A percentile compares a stretch with the other conserved stretches of the same genome.
These are phyloP conservation scores for Anthracocystis panici-leucophaei DNA, from an alignment of 1,284 basidiomycete species.

Conservation along the genomic window DNA sequence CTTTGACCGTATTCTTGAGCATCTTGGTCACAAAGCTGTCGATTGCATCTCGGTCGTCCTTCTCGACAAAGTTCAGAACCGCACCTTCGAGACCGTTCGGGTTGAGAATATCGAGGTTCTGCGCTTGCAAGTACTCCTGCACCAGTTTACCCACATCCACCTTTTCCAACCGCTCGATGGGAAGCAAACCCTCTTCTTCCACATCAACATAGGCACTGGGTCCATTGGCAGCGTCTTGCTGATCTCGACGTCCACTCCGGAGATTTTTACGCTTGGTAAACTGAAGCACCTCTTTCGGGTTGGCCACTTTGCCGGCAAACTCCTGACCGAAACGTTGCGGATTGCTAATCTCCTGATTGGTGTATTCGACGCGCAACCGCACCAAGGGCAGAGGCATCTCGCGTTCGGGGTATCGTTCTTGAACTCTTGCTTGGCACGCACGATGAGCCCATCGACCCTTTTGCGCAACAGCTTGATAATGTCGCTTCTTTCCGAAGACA, in stretches of 20 bases:
- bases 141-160: constrained; percentile 61
- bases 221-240: constrained; percentile 7
- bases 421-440: constrained; percentile 81
- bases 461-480: constrained; percentile 56
- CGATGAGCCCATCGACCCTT: constrained; percentile 74
- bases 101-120: constrained; percentile 64
- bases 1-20: constrained; percentile 48
- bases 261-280: constrained; percentile 80
- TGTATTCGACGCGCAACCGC: constrained; percentile 75
- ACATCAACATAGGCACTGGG: constrained; percentile 43
- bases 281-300: constrained; percentile 92
- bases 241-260: constrained; percentile 24
- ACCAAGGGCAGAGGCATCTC: constrained; percentile 79
- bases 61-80: constrained; percentile 65
- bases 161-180: constrained; percentile 59
- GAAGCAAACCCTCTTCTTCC: constrained; percentile 46
- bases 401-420: constrained; percentile 73
- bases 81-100: constrained; percentile 59
- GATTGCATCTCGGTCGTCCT: constrained; percentile 64
- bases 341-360: constrained; percentile 73
- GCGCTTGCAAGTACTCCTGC: constrained; percentile 57
- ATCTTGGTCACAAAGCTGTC: constrained; percentile 55
- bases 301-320: constrained; percentile 89
- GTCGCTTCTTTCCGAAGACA: constrained; percentile 50
- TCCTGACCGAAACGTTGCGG: constrained; percentile 96